phyloP scores from a whole-genome alignment of 2,329 filamentous ascomycete species.

The Neofusicoccum kwambonambiense region DNA sequence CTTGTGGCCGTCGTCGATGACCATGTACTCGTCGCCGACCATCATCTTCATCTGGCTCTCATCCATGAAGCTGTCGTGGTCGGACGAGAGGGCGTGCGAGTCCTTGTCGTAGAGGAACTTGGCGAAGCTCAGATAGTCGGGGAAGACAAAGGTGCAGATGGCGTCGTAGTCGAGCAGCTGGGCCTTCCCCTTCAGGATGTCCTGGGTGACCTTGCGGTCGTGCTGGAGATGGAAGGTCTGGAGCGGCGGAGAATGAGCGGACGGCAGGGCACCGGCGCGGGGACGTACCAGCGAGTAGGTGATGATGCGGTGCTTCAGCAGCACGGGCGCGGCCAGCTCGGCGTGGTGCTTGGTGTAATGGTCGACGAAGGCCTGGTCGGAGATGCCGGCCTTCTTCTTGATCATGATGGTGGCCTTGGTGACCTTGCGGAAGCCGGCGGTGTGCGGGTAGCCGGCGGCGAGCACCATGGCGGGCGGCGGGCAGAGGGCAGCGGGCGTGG shows the following conservation, averaged over 20 bases:
- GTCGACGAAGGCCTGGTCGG: slow-evolving; percentile 44
- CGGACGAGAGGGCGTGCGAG: slow-evolving; percentile 38
- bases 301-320: slow-evolving; percentile 45
- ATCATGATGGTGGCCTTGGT: slow-evolving; percentile 47
- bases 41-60: slow-evolving; percentile 45
- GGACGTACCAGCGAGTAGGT: slow-evolving; percentile 45
- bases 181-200: slow-evolving; percentile 47
- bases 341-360: slow-evolving; percentile 49
- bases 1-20: slow-evolving; percentile 37
- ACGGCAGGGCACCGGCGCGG: neutral
- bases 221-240: slow-evolving; percentile 47
- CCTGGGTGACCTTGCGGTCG: slow-evolving; percentile 45
- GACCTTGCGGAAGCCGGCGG: slow-evolving; percentile 47
- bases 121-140: slow-evolving; percentile 46
- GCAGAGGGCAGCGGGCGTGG: too few relatives aligned
- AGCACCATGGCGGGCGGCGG: slow-evolving; percentile 36
- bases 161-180: slow-evolving; percentile 47
- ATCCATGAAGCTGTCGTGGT: slow-evolving; percentile 42
- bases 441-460: slow-evolving; percentile 46
- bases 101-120: slow-evolving; percentile 48
- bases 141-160: slow-evolving; percentile 50
- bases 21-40: slow-evolving; percentile 46
- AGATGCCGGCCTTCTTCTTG: slow-evolving; percentile 48
- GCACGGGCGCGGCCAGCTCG: slow-evolving; percentile 43
- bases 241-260: neutral